These are phyloP conservation scores for Thalassiosira livingstoniorum DNA, from an alignment of 352 stramenopile genomes.

Conservation along the genomic window DNA sequence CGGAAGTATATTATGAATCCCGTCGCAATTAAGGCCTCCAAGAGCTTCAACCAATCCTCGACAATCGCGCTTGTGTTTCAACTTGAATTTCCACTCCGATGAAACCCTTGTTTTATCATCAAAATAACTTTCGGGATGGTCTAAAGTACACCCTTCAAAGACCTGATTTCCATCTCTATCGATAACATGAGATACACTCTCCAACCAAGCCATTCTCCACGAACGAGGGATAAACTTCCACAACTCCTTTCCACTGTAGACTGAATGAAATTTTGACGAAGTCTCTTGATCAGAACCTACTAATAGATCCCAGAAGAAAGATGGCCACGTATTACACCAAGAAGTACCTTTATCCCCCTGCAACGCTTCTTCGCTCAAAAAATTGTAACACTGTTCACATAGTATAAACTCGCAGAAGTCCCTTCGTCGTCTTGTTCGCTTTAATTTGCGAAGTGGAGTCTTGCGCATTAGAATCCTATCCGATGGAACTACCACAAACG, in stretches of 20 bases:
- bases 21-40: background rate
- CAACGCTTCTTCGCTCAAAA: background rate
- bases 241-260: background rate
- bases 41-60: too few species aligned
- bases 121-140: conserved; percentile 4
- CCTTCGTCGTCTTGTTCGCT: too few species aligned
- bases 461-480: background rate
- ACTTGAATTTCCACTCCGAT: background rate
- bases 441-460: background rate
- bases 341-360: background rate
- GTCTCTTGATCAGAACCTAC: background rate
- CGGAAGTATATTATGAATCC: conserved; percentile 23
- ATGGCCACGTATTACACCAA: conserved; percentile 32
- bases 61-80: background rate
- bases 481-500: background rate
- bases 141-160: background rate
- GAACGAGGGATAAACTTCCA: conserved; percentile 23
- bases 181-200: too few species aligned
- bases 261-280: conserved; percentile 1
- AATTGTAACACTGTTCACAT: conserved; percentile 16
- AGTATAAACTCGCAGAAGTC: too few species aligned
- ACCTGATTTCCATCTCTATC: background rate
- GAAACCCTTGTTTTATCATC: background rate
- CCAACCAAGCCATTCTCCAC: conserved; percentile 1
- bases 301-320: conserved; percentile 30